Evolutionary conservation across 495 filamentous ascomycete species (phyloP).

Genomic region (Durotheca rogersii): DNA sequence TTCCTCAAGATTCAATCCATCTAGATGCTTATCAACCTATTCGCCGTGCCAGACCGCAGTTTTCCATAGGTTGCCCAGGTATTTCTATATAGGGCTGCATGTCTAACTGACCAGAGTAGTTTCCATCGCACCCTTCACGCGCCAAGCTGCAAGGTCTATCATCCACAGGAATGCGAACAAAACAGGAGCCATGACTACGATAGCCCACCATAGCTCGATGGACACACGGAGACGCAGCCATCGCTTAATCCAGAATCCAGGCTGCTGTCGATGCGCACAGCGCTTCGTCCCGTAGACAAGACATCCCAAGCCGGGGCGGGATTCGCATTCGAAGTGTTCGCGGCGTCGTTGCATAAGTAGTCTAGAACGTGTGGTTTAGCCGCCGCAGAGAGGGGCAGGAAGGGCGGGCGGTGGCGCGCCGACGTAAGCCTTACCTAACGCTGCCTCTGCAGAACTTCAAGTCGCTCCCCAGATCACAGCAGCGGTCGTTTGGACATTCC

Average conservation of each 20-base stretch:
- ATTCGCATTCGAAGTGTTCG: constrained; percentile 56
- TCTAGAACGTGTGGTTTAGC: constrained; percentile 26
- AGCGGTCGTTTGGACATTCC: constrained; percentile 50
- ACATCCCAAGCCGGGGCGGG: constrained; percentile 52
- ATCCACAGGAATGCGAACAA: constrained; percentile 33
- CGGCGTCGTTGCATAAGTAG: constrained; percentile 54
- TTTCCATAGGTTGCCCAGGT: no score
- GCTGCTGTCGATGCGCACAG: constrained; percentile 41
- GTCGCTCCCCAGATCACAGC: constrained; percentile 55
- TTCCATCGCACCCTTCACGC: background rate
- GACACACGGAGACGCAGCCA: constrained; percentile 40
- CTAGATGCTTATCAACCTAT: no score
- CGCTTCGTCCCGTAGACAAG: constrained; percentile 50
- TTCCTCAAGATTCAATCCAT: no score
- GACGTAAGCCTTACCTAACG: constrained; percentile 41
- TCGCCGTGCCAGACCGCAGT: no score
- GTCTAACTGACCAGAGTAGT: background rate
- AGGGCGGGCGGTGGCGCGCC: background rate
- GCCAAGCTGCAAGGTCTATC: constrained; percentile 21
- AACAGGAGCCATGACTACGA: constrained; percentile 35
- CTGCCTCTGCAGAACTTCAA: constrained; percentile 54
- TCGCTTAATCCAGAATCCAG: constrained; percentile 34
- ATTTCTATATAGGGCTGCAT: no score
- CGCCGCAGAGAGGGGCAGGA: no score
- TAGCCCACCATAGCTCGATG: constrained; percentile 37